Evolutionary conservation across 1,284 basidiomycete species (phyloP).

Genomic region (Ceratobasidium sp.): DNA sequence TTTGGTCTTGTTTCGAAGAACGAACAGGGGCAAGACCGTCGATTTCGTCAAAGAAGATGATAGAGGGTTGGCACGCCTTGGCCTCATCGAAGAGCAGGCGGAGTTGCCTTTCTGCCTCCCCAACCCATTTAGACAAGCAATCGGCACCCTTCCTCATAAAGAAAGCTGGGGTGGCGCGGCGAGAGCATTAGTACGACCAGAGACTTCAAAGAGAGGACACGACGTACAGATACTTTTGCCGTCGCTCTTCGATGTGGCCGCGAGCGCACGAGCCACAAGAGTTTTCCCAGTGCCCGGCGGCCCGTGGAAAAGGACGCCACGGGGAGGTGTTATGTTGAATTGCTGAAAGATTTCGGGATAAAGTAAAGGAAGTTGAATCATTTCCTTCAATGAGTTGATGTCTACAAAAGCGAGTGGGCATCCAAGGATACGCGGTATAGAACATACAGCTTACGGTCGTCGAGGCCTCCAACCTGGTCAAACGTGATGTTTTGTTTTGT

Average conservation of each 20-base stretch:
- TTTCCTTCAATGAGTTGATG: conserved; percentile 97
- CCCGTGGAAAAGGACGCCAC: conserved; percentile 97
- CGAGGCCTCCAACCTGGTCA: conserved; percentile 95
- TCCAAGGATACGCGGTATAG: neutral
- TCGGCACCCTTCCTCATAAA: conserved; percentile 99
- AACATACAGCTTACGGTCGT: conserved; percentile 72
- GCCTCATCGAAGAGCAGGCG: conserved; percentile 97
- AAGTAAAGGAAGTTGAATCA: conserved; percentile 94
- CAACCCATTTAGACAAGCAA: conserved; percentile 98
- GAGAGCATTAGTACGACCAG: conserved; percentile 29
- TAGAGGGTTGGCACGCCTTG: conserved; percentile 88
- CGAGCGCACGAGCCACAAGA: conserved; percentile 89
- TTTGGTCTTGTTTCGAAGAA: conserved; percentile 98
- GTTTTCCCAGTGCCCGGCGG: conserved; percentile 97
- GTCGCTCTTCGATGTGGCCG: conserved; percentile 89
- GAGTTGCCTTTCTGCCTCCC: conserved; percentile 96
- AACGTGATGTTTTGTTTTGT: conserved; percentile 95
- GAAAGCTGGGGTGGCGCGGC: conserved; percentile 68
- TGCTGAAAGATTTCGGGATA: conserved; percentile 98
- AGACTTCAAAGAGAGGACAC: conserved; percentile 21
- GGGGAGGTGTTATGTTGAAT: conserved; percentile 93
- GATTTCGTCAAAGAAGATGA: conserved; percentile 98
- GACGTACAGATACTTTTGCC: conserved; percentile 87
- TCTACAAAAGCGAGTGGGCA: conserved; percentile 58
- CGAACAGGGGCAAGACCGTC: conserved; percentile 95